Conservation (phyloP, 2,329 filamentous ascomycete species). For the Chlorencoelia australis region DNA sequence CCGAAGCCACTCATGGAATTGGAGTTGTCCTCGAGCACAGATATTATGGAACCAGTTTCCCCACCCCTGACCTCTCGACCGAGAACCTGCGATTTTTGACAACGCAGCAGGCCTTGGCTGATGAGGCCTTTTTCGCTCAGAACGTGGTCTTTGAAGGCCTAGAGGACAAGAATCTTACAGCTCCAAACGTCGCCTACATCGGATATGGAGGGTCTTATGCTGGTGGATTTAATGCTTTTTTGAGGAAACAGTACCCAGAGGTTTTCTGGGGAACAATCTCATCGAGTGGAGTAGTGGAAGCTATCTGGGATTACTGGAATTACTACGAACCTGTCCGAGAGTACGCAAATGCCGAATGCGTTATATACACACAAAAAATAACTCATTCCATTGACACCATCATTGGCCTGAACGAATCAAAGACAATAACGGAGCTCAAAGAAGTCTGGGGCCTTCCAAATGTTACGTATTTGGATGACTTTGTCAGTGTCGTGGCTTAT, state of each 20-base stretch:
- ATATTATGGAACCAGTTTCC: constrained; percentile 74
- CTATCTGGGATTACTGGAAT: constrained; percentile 67
- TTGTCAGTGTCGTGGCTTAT: constrained; percentile 35
- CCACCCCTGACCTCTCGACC: constrained; percentile 53
- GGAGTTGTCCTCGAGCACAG: constrained; percentile 78
- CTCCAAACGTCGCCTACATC: constrained; percentile 59
- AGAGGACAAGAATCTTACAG: constrained; percentile 55
- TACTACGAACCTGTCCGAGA: constrained; percentile 50
- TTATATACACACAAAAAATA: constrained; percentile 51
- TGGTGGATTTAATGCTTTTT: constrained; percentile 67
- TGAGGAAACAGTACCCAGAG: constrained; percentile 68
- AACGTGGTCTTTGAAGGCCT: constrained; percentile 63
- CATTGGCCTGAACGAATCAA: constrained; percentile 33
- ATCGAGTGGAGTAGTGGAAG: constrained; percentile 68
- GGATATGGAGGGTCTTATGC: constrained; percentile 80
- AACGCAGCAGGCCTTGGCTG: constrained; percentile 73
- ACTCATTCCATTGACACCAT: constrained; percentile 50
- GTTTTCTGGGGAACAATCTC: constrained; percentile 71
- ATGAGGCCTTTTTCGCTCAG: constrained; percentile 70
- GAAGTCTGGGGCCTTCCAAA: constrained; percentile 39
- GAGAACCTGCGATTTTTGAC: constrained; percentile 71
- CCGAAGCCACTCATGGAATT: constrained; percentile 60
- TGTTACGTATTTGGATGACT: constrained; percentile 36
- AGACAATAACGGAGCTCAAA: constrained; percentile 36
- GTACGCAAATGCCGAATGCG: constrained; percentile 50